Base-by-base conservation (phyloP, 2,329 filamentous ascomycete species). In the Knufia fluminis region DNA sequence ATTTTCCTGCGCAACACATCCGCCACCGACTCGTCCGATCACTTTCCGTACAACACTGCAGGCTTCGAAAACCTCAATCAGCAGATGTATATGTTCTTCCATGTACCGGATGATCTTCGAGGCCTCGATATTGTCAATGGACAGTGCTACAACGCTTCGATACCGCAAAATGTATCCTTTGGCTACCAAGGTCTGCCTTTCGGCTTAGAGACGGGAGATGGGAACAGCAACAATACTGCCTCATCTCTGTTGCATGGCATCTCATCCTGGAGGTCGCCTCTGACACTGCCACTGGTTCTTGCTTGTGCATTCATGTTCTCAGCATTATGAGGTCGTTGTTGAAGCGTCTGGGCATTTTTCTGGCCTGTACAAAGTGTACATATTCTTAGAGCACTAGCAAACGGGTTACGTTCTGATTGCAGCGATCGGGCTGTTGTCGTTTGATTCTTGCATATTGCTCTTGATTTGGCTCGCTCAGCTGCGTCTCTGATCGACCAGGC, bases 11-110 rank as follows among this genome's bases (percentile, higher is more conserved):
- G 86, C 48, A 90, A 90, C 66, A 86, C 83, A 0, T 79, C 75
- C 7, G 74, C 80, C 0, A 89, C 85, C 0, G 85, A 90, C 56
- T 56, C 65, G 0, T 73, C 71, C 1, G 79, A 86, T 63, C 74
- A 75, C 54, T 87, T 89, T 65, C 85, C 86, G 0, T 90, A 90
- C 65, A 76, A 89, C 59, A 90, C 85, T 0, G 71, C 71, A 19
- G 82, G 80, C 0, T 90, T 90, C 68, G 70, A 85, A 66, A 75
- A 70, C 2, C 62, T 90, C 38, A 76, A 83, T 45, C 77, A 82
- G 62, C 71, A 71, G 26, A 76, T 71, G 55, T 90, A 87, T 68
- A 89, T 90, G 85, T 90, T 91, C 68, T 90, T 91, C 72, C 69
- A 75, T 14, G 74, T 82, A 16, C 76, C 85, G 0, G 80, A 88